These are phyloP conservation scores for Rhodotorula sphaerocarpa DNA, from an alignment of 768 basidiomycete genomes.

Conservation along the genomic window DNA sequence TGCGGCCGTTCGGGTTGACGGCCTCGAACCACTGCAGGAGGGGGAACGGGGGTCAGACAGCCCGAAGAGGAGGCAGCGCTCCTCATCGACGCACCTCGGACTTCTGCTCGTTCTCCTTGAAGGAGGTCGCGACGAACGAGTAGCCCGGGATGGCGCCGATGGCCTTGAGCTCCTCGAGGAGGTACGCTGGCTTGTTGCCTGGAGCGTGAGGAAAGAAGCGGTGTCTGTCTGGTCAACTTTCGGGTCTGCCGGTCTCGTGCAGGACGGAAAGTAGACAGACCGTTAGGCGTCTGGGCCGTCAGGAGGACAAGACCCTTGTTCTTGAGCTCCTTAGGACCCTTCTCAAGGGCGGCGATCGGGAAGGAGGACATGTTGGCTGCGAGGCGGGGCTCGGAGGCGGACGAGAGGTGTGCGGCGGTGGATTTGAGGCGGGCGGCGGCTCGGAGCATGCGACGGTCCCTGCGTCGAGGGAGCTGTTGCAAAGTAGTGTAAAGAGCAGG, in stretches of 20 bases:
- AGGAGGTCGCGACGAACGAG: slow-evolving; percentile 19
- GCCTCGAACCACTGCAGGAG: slow-evolving; percentile 31
- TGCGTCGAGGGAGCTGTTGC: too few species aligned
- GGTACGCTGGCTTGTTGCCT: slow-evolving; percentile 10
- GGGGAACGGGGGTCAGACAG: too few species aligned
- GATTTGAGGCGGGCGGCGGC: not conserved
- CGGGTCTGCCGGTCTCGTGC: too few species aligned
- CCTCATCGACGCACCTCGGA: too few species aligned
- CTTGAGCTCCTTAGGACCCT: slow-evolving; percentile 9
- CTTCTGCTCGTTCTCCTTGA: slow-evolving; percentile 33
- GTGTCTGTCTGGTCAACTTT: not conserved
- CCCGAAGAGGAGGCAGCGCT: too few species aligned
- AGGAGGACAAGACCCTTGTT: slow-evolving; percentile 17
- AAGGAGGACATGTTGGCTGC: too few species aligned
- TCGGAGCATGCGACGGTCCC: too few species aligned
- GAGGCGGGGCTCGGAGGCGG: not conserved
- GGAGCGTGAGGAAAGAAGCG: not conserved
- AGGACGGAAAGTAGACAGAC: not conserved
- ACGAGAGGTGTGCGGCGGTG: not conserved
- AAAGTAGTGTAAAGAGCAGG: too few species aligned
- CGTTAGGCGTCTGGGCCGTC: slow-evolving; percentile 20
- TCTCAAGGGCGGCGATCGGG: slow-evolving; percentile 1
- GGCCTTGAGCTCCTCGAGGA: slow-evolving; percentile 36
- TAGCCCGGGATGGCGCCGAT: slow-evolving; percentile 18
- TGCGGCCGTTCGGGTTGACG: slow-evolving; percentile 24